These are phyloP conservation scores for Thamnidium elegans DNA, from an alignment of 192 early-diverging fungal species.

Conservation along the genomic window DNA sequence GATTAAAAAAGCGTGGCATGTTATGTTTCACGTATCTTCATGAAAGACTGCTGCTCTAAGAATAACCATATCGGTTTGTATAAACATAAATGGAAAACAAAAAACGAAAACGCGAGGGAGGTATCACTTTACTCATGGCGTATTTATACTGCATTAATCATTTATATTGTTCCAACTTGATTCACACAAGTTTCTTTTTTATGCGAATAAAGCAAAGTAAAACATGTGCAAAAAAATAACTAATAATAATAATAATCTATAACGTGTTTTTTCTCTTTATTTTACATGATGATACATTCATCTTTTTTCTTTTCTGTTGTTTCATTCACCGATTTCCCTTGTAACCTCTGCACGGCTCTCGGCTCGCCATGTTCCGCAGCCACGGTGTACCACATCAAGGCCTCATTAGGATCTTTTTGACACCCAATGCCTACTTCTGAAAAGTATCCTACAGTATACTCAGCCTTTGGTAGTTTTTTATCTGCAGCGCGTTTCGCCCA, in stretches of 20 bases:
- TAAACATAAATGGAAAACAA: too few species aligned
- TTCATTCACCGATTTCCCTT: slow-evolving; percentile 36
- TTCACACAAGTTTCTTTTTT: not conserved
- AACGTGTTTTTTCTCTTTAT: not conserved
- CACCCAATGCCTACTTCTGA: slow-evolving; percentile 56
- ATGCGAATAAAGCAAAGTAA: not conserved
- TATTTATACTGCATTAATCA: too few species aligned
- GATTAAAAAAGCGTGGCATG: too few species aligned
- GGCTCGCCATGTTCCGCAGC: slow-evolving; percentile 60
- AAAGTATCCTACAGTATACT: slow-evolving; percentile 63
- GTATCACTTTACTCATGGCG: too few species aligned
- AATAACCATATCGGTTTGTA: too few species aligned
- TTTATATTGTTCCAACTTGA: too few species aligned
- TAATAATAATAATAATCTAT: too few species aligned
- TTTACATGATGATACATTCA: slow-evolving; percentile 37
- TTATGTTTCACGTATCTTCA: too few species aligned
- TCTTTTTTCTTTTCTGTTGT: slow-evolving; percentile 33
- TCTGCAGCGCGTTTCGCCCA: slow-evolving; percentile 58
- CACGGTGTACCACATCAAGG: slow-evolving; percentile 56
- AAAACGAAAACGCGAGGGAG: too few species aligned
- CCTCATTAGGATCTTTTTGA: slow-evolving; percentile 28
- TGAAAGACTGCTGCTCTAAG: too few species aligned
- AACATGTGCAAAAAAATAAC: not conserved
- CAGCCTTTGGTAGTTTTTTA: slow-evolving; percentile 50
- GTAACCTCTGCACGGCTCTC: slow-evolving; percentile 48